These are phyloP conservation scores for Populus pruinosa DNA, from an alignment of 345 rosid species.

Conservation along the genomic window DNA sequence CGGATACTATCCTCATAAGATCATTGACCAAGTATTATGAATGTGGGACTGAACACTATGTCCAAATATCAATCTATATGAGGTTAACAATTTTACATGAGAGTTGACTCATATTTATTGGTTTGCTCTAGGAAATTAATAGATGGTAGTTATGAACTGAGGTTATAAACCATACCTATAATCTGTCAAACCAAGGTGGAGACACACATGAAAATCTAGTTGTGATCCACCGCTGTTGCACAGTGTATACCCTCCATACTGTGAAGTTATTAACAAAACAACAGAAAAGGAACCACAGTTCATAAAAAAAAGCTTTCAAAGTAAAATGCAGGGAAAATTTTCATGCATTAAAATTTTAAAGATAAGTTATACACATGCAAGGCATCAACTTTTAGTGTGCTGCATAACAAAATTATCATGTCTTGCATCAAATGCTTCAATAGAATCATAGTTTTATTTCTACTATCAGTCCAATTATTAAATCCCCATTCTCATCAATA, in stretches of 20 bases:
- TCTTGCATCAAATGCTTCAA: conserved; percentile 7
- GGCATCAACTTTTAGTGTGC: background rate
- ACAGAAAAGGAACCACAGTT: background rate
- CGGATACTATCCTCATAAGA: background rate
- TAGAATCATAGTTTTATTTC: background rate
- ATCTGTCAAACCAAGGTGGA: conserved; percentile 83
- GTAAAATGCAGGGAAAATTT: background rate
- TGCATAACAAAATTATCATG: background rate
- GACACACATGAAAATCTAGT: conserved; percentile 41
- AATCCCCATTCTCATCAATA: background rate
- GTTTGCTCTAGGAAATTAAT: background rate
- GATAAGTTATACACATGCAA: background rate
- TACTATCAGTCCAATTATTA: background rate
- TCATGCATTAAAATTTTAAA: background rate
- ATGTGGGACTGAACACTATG: background rate
- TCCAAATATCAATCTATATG: background rate
- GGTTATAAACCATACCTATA: conserved; percentile 50
- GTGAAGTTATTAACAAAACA: conserved; percentile 23
- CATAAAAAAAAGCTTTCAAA: background rate
- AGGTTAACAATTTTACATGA: background rate
- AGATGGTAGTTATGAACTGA: background rate
- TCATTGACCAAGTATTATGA: background rate
- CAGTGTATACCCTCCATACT: conserved; percentile 68
- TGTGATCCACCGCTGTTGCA: conserved; percentile 35
- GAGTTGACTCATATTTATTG: background rate